Conservation (phyloP, 106 monocot genomes). For the Acorus calamus region DNA sequence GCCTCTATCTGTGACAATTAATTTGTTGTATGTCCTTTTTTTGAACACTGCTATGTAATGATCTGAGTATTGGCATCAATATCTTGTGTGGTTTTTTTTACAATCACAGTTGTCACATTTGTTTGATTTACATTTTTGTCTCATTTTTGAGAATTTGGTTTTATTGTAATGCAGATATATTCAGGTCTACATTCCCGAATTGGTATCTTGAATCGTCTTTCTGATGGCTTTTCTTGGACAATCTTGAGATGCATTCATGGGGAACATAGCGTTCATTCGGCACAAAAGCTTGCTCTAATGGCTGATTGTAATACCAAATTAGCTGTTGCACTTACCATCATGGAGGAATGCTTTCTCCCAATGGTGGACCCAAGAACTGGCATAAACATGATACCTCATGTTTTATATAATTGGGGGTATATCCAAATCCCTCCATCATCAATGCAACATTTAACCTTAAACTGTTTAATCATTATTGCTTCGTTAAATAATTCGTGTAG, state of each 20-base stretch:
- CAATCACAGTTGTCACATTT: too few relatives aligned
- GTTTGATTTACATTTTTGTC: background rate
- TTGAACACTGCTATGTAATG: too few relatives aligned
- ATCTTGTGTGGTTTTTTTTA: too few relatives aligned
- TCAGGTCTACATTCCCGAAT: conserved; percentile 45
- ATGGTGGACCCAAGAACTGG: conserved; percentile 94
- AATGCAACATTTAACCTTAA: too few relatives aligned
- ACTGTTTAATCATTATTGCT: too few relatives aligned
- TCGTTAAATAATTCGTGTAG: too few relatives aligned
- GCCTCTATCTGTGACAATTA: too few relatives aligned
- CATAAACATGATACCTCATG: conserved; percentile 87
- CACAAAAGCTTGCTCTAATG: conserved; percentile 55
- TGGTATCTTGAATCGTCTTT: conserved; percentile 45
- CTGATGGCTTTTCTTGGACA: conserved; percentile 66
- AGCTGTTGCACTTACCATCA: conserved; percentile 60
- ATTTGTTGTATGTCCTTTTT: too few relatives aligned
- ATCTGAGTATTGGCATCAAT: too few relatives aligned
- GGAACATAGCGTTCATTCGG: conserved; percentile 45
- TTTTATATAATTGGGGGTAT: conserved; percentile 76
- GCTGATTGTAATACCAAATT: conserved; percentile 78
- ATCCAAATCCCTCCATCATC: too few relatives aligned
- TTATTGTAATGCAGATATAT: conserved; percentile 39
- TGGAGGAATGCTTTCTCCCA: conserved; percentile 91
- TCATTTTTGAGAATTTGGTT: background rate
- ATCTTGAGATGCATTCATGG: conserved; percentile 67